Percentiles rank a stretch among this genome's conserved stretches.
phyloP scores from a whole-genome alignment of 83 land plant species.

The Thuja plicata region DNA sequence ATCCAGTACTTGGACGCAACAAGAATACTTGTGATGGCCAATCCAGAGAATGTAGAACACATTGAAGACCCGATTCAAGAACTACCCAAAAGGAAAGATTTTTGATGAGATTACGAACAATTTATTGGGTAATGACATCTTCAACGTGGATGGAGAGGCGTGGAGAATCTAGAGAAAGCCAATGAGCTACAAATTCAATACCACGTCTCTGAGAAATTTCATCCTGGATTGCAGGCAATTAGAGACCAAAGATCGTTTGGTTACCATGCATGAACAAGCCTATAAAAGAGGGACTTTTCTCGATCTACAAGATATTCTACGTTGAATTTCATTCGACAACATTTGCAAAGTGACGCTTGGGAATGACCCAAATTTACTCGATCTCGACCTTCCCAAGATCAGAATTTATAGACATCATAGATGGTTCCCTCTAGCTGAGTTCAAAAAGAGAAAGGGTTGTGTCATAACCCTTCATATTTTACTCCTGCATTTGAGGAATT shows the following conservation, averaged over 20 bases:
- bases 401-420: too few species aligned
- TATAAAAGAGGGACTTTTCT: not conserved
- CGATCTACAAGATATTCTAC: conserved; percentile 48
- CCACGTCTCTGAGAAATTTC: conserved; percentile 36
- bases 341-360: conserved; percentile 42
- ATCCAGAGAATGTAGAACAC: conserved; percentile 51
- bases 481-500: too few species aligned
- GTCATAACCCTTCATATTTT: too few species aligned
- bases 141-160: conserved; percentile 57
- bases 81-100: conserved; percentile 54
- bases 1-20: conserved; percentile 20
- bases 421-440: too few species aligned
- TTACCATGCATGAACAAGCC: conserved; percentile 14
- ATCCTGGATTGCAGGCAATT: conserved; percentile 17
- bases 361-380: too few species aligned
- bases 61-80: conserved; percentile 49
- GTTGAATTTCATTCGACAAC: conserved; percentile 48
- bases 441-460: too few species aligned
- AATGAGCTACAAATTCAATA: conserved; percentile 41
- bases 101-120: conserved; percentile 28
- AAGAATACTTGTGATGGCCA: too few species aligned
- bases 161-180: too few species aligned
- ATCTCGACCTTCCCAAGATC: too few species aligned
- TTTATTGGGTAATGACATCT: conserved; percentile 56
- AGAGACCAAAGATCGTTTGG: conserved; percentile 24